Evolutionary conservation across 179 eudicot genomes (phyloP).

Genomic region (Patellifolia procumbens): DNA sequence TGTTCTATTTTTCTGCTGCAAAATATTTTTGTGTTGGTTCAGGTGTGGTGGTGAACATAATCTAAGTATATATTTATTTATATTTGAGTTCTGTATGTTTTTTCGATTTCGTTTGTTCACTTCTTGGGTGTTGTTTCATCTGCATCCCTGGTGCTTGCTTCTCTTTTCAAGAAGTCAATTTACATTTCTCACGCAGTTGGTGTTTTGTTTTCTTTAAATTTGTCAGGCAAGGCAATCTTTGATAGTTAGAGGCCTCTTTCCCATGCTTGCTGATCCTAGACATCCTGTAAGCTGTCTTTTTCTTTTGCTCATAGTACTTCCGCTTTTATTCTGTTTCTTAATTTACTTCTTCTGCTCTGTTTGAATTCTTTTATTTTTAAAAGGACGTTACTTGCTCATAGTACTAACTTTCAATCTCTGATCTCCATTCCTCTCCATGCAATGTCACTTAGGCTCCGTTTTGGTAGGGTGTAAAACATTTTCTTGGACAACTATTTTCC

Average conservation of each 20-base stretch:
- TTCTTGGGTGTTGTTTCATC: background rate
- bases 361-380: no score
- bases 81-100: background rate
- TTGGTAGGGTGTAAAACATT: no score
- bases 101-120: background rate
- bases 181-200: conserved; percentile 8
- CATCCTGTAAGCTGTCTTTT: conserved; percentile 65
- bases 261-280: conserved; percentile 97
- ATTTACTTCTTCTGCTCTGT: no score
- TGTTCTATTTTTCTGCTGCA: background rate
- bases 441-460: no score
- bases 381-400: no score
- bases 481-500: no score
- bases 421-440: no score
- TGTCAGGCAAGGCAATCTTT: conserved; percentile 90
- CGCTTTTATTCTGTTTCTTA: no score
- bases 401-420: no score
- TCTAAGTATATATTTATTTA: no score
- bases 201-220: conserved; percentile 14
- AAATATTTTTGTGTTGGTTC: background rate
- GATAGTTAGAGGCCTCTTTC: conserved; percentile 90
- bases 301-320: background rate
- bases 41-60: background rate
- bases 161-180: conserved; percentile 6
- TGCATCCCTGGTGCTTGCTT: background rate